Evolutionary conservation across 495 filamentous ascomycete species (phyloP).

Genomic region (Penicillium pulvis): DNA sequence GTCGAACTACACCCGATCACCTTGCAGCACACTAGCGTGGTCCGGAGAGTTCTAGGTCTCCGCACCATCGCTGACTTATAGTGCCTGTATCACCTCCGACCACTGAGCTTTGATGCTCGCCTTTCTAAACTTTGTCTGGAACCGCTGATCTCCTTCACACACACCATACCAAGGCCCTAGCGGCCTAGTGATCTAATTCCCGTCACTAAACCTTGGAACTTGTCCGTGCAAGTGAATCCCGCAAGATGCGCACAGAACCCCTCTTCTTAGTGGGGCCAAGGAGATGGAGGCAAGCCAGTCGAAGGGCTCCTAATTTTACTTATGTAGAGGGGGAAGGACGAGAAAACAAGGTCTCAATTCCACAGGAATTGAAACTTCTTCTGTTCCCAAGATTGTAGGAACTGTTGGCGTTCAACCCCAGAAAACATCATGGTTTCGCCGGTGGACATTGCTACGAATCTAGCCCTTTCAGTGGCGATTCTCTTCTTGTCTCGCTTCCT

Average conservation of each 20-base stretch:
- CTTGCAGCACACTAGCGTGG: neutral
- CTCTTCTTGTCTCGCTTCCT: slow-evolving; percentile 22
- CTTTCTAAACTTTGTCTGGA: neutral
- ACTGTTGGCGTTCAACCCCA: neutral
- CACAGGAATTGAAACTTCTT: neutral
- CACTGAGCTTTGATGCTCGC: neutral
- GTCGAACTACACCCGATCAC: neutral
- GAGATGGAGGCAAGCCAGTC: neutral
- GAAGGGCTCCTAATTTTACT: neutral
- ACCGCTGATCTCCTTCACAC: neutral
- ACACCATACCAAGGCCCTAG: neutral
- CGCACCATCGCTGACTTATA: neutral
- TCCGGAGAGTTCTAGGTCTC: neutral
- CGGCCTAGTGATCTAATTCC: neutral
- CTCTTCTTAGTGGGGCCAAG: neutral
- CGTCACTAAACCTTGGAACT: neutral
- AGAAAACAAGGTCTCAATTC: neutral
- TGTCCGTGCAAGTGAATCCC: slow-evolving; percentile 3
- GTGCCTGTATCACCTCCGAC: neutral
- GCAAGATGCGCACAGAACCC: neutral
- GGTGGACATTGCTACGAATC: slow-evolving; percentile 10
- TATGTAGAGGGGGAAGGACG: slow-evolving; percentile 1
- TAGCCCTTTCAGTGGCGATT: slow-evolving; percentile 15
- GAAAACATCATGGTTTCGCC: slow-evolving; percentile 10
- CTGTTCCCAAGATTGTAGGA: neutral